Evolutionary conservation across 2,329 filamentous ascomycete species (phyloP).

Genomic region (Penicillium sumatraense): DNA sequence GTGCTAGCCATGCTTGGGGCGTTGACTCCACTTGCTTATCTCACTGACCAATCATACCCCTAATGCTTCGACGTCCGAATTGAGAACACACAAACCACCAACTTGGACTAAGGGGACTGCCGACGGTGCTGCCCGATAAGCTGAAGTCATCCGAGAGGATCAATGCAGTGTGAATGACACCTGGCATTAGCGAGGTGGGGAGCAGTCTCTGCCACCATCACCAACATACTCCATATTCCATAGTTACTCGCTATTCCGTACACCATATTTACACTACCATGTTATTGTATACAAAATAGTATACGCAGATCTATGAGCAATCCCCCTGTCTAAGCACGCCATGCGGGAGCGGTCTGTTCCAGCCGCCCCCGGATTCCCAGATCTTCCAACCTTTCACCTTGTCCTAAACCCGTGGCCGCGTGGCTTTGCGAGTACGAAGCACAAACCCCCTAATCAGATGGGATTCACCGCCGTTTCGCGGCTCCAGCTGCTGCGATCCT

Average conservation of each 20-base stretch:
- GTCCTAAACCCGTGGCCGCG: background rate
- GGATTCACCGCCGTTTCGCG: slow-evolving; percentile 26
- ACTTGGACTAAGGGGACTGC: too few relatives aligned
- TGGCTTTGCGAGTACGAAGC: background rate
- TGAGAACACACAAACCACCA: background rate
- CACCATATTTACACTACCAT: too few relatives aligned
- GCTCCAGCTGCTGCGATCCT: background rate
- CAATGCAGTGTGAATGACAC: background rate
- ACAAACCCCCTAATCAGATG: slow-evolving; percentile 3
- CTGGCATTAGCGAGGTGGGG: too few relatives aligned
- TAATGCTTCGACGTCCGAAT: background rate
- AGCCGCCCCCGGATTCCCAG: slow-evolving; percentile 20
- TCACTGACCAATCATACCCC: slow-evolving; percentile 19
- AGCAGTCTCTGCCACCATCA: too few relatives aligned
- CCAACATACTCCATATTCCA: too few relatives aligned
- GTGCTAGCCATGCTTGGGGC: slow-evolving; percentile 15
- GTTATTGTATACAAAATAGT: too few relatives aligned
- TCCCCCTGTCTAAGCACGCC: slow-evolving; percentile 28
- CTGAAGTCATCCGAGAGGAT: too few relatives aligned
- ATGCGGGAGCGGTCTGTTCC: slow-evolving; percentile 16
- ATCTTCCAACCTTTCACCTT: background rate
- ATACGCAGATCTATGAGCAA: slow-evolving; percentile 22
- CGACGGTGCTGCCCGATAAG: background rate
- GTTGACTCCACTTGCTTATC: slow-evolving; percentile 31
- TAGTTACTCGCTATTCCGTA: too few relatives aligned